Base-by-base conservation (phyloP, 2,329 filamentous ascomycete genomes). In the Penicillium sp. region DNA sequence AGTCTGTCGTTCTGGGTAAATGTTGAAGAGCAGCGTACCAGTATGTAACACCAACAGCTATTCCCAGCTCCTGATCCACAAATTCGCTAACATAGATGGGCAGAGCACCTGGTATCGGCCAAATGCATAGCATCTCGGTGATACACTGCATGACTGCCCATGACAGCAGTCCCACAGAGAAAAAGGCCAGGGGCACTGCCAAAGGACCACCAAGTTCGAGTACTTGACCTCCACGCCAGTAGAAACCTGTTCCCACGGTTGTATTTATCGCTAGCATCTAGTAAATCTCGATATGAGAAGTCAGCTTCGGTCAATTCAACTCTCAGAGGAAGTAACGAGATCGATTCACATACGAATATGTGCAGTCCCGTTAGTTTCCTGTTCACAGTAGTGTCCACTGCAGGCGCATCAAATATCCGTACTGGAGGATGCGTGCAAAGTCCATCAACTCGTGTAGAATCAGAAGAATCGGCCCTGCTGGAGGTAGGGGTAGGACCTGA, bases 101-200 rank as follows among this genome's bases (percentile, higher is more conserved):
- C 23, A 74, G 54, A 1, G 72, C 70, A 44, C 73, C 73, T 5
- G 73, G 65, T 8, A 74, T 70, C 0, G 73, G 72, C 69, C 71
- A 76, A 23, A 71, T 61, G 7, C 65, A 63, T 3, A 75, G 64
- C 63, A 76, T 67, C 48, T 76, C 73, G 19, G 66, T 65, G 18
- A 75, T 62, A n/a, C 72, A 69, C 51, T 75, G 72, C 73, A 75
- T 75, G 2, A 75, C 67, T 24, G 60, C 57, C 57, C 72, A 71
- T 3, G 67, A 63, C 13, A 71, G 52, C 2, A 72, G 26, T 1
- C 72, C 73, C 18, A 75, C 67, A 1, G 69, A 19, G 3, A 61
- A 55, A n/a, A 70, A 70, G 1, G 73, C 64, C 11, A 74, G 53
- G 1, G 74, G 28, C 6, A 68, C 65, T 0, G 70, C 71, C 2